phyloP scores from a whole-genome alignment of 306 rosid species.

The Mimosa pudica region DNA sequence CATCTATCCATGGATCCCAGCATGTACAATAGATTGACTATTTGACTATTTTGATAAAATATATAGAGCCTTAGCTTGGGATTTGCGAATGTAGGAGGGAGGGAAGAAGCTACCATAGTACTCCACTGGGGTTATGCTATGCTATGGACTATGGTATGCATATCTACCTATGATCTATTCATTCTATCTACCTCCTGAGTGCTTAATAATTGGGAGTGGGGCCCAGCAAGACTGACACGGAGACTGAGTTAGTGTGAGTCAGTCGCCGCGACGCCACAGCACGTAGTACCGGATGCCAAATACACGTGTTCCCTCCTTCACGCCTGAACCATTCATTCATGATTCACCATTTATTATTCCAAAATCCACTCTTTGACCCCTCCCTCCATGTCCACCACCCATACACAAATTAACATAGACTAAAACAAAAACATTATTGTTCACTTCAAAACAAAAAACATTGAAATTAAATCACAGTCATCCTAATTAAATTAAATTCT shows the following conservation, averaged over 20 bases:
- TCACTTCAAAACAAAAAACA: no score
- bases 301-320: conserved; percentile 51
- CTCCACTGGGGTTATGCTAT: no score
- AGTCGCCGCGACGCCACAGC: conserved; percentile 5
- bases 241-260: conserved; percentile 11
- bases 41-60: no score
- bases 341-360: background rate
- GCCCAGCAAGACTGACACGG: conserved; percentile 22
- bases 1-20: background rate
- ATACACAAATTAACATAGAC: background rate
- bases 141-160: background rate
- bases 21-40: background rate
- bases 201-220: conserved; percentile 40
- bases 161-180: conserved; percentile 4
- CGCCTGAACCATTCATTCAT: conserved; percentile 16
- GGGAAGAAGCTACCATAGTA: background rate
- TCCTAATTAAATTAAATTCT: background rate
- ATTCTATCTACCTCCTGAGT: conserved; percentile 28
- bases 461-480: no score
- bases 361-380: background rate
- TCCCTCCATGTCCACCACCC: background rate
- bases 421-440: background rate
- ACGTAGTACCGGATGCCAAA: conserved; percentile 29
- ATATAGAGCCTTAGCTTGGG: background rate
- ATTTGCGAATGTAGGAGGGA: background rate